These are phyloP conservation scores for Ophiostoma perfectum DNA, from an alignment of 2,329 filamentous ascomycete genomes.

Conservation along the genomic window DNA sequence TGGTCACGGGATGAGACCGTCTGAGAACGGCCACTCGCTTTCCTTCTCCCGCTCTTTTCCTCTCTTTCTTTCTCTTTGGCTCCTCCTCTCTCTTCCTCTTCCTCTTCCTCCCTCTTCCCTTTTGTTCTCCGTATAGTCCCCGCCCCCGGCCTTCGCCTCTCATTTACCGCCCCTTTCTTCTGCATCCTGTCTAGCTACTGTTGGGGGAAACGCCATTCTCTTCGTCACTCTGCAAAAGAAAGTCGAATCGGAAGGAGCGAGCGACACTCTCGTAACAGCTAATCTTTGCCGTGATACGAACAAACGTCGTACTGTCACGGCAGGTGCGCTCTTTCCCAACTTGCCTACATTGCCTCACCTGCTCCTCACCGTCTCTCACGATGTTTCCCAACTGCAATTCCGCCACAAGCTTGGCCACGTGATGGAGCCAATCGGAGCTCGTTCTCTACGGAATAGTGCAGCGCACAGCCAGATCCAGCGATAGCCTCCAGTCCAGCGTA, in stretches of 20 bases:
- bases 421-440: constrained; percentile 4
- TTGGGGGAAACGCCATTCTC: background rate
- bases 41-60: no score
- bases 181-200: background rate
- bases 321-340: background rate
- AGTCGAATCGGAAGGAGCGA: background rate
- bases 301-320: background rate
- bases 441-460: background rate
- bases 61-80: no score
- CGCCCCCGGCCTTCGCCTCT: background rate
- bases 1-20: background rate
- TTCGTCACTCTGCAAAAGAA: background rate
- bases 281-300: background rate
- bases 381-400: constrained; percentile 6
- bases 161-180: background rate
- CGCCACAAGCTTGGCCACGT: constrained; percentile 5
- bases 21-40: background rate
- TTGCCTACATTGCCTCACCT: background rate
- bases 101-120: background rate
- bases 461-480: background rate
- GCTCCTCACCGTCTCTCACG: constrained; percentile 4
- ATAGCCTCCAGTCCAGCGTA: constrained; percentile 11
- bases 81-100: no score
- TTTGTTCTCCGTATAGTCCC: background rate
- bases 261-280: background rate